These are phyloP conservation scores for Iris pallida DNA, from an alignment of 116 monocot species.

Conservation along the genomic window DNA sequence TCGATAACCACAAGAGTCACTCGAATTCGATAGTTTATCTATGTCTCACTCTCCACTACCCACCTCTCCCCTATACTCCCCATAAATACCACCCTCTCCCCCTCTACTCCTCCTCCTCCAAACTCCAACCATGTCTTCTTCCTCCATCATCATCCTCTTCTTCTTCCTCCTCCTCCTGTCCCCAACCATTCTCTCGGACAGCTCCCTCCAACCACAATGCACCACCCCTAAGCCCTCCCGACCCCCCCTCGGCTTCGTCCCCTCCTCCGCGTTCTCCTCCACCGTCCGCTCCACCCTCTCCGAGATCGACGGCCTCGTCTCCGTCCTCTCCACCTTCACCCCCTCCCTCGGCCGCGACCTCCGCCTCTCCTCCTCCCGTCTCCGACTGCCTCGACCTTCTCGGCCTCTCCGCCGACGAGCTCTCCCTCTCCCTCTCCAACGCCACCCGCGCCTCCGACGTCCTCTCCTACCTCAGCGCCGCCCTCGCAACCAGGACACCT, in stretches of 20 bases:
- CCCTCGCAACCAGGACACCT: slow-evolving; percentile 88
- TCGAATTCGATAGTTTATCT: too few species aligned
- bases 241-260: not conserved
- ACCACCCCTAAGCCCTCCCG: not conserved
- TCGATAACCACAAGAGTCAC: too few species aligned
- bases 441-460: slow-evolving; percentile 39
- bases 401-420: slow-evolving; percentile 68
- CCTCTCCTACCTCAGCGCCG: slow-evolving; percentile 74
- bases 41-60: too few species aligned
- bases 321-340: slow-evolving; percentile 36
- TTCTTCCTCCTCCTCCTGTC: slow-evolving; percentile 5
- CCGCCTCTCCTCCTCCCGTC: slow-evolving; percentile 63
- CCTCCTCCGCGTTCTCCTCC: slow-evolving; percentile 36
- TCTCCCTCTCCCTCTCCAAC: slow-evolving; percentile 45
- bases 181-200: not conserved
- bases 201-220: slow-evolving; percentile 2
- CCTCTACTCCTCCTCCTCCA: not conserved
- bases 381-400: slow-evolving; percentile 88
- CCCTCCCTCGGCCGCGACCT: slow-evolving; percentile 27
- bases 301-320: slow-evolving; percentile 26
- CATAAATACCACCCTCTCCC: too few species aligned
- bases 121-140: not conserved
- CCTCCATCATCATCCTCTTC: not conserved
- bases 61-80: too few species aligned
- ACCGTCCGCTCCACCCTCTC: slow-evolving; percentile 48